Conservation (phyloP, 2,329 filamentous ascomycete species). For the Botrytis fabae region DNA sequence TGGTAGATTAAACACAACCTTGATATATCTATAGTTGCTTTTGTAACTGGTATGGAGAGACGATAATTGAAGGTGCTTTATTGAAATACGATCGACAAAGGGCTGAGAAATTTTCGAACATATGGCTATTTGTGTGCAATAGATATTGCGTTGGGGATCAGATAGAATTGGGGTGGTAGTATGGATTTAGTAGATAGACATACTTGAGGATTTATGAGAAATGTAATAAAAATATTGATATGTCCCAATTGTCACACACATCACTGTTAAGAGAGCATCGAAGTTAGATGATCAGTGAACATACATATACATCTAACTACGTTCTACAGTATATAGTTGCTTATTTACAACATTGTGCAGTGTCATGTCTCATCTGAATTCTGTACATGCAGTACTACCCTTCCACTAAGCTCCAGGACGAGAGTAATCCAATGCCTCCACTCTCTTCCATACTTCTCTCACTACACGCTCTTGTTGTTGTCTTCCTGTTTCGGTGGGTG, state of each 20-base stretch:
- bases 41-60: conserved; percentile 8
- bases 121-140: background rate
- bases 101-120: conserved; percentile 43
- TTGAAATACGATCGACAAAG: conserved; percentile 39
- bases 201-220: background rate
- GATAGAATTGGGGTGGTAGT: background rate
- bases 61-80: conserved; percentile 42
- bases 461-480: conserved; percentile 70
- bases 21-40: conserved; percentile 25
- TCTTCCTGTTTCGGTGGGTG: conserved; percentile 60
- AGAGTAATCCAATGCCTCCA: conserved; percentile 64
- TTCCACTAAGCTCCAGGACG: conserved; percentile 55
- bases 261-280: background rate
- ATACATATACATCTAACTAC: background rate
- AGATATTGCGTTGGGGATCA: background rate
- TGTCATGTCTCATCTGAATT: too few relatives aligned
- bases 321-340: background rate
- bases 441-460: conserved; percentile 70
- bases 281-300: background rate
- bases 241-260: background rate
- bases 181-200: background rate
- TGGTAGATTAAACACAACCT: conserved; percentile 53
- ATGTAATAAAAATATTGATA: background rate
- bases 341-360: background rate
- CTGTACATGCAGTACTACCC: background rate